Conservation (phyloP, 1,139 yeast genomes). For the Candida glucosophila region DNA sequence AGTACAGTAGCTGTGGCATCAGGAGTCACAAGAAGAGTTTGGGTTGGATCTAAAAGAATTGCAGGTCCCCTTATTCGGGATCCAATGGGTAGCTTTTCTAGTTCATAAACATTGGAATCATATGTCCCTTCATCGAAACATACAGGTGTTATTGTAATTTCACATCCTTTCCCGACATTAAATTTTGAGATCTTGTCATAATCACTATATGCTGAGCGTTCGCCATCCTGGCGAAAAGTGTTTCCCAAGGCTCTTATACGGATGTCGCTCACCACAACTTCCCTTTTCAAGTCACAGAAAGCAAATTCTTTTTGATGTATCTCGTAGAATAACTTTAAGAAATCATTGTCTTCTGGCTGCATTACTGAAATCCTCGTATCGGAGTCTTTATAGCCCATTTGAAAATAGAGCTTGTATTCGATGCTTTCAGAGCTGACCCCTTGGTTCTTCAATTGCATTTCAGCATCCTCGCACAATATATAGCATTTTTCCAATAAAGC, state of each 20-base stretch:
- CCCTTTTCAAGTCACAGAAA: conserved; percentile 47
- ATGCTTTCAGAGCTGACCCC: conserved; percentile 10
- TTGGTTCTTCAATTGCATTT: conserved; percentile 8
- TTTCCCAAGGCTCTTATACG: conserved; percentile 47
- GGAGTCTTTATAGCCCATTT: conserved; percentile 16
- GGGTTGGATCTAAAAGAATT: conserved; percentile 14
- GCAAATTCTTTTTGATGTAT: conserved; percentile 65
- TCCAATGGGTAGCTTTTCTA: conserved; percentile 10
- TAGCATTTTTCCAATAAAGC: conserved; percentile 7
- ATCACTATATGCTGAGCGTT: conserved; percentile 28
- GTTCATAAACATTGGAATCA: conserved; percentile 9
- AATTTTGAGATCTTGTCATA: conserved; percentile 8
- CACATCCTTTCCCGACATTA: conserved; percentile 6
- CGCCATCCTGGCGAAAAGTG: conserved; percentile 22
- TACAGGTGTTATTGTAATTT: conserved; percentile 9
- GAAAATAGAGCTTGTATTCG: conserved; percentile 8
- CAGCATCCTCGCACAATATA: conserved; percentile 4
- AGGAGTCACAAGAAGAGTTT: conserved; percentile 14
- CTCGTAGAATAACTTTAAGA: conserved; percentile 31
- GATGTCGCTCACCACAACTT: conserved; percentile 13
- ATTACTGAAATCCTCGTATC: conserved; percentile 13
- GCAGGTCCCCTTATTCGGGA: conserved; percentile 13
- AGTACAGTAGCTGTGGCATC: conserved; percentile 10
- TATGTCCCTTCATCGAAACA: conserved; percentile 34
- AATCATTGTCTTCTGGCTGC: conserved; percentile 13